Conservation (phyloP, 2,329 filamentous ascomycete species). For the Aspergillus sp. region DNA sequence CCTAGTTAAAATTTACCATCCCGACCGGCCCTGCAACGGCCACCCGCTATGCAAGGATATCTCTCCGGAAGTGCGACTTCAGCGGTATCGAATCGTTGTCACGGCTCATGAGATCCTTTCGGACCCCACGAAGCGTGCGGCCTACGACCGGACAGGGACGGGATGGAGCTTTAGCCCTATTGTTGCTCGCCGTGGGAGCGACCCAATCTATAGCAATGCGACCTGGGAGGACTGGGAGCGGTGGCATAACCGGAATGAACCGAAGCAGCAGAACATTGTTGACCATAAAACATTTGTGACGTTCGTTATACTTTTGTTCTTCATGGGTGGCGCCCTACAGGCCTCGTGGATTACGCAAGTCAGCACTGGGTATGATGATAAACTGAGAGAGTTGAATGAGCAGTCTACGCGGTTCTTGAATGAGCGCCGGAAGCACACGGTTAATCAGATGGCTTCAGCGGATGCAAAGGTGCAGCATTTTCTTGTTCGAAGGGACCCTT, state of each 20-base stretch:
- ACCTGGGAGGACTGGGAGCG: constrained; percentile 98
- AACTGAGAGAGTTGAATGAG: constrained; percentile 69
- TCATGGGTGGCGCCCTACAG: constrained; percentile 74
- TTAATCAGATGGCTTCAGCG: constrained; percentile 49
- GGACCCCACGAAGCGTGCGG: constrained; percentile 74
- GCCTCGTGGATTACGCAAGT: constrained; percentile 69
- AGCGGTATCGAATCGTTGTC: constrained; percentile 87
- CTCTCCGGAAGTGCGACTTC: constrained; percentile 69
- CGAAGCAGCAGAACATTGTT: constrained; percentile 59
- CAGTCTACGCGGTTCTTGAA: constrained; percentile 62
- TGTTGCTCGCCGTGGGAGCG: constrained; percentile 31
- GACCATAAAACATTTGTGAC: constrained; percentile 78
- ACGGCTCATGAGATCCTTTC: constrained; percentile 87
- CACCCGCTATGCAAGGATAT: constrained; percentile 51
- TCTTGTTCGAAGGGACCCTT: constrained; percentile 71
- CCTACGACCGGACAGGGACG: constrained; percentile 80
- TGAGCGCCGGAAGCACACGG: constrained; percentile 58
- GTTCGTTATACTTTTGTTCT: constrained; percentile 70
- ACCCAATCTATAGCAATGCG: constrained; percentile 70
- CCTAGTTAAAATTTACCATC: constrained; percentile 95
- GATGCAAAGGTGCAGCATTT: constrained; percentile 78
- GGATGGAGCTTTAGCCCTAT: constrained; percentile 71
- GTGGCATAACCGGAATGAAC: constrained; percentile 66
- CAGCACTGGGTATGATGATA: constrained; percentile 66
- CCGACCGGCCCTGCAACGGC: constrained; percentile 66